Evolutionary conservation across 345 rosid species (phyloP).

Genomic region (Eucalyptus camaldulensis): DNA sequence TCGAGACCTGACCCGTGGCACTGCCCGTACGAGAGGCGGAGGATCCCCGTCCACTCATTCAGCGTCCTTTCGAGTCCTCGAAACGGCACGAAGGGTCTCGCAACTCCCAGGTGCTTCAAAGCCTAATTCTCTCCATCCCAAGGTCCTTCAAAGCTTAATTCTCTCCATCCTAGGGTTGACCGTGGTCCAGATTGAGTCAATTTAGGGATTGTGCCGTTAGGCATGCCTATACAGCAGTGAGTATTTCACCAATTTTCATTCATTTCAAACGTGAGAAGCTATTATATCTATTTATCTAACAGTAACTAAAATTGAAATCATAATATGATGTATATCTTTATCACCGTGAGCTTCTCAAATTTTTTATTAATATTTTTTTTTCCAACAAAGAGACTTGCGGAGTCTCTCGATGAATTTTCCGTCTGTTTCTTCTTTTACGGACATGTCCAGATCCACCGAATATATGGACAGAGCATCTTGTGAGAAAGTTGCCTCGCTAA

Average conservation of each 20-base stretch:
- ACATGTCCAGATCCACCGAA: no score
- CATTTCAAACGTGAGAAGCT: accelerated
- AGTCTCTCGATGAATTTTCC: no score
- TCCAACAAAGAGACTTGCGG: no score
- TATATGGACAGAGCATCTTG: not conserved
- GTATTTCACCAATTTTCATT: accelerated
- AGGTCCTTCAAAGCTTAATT: no score
- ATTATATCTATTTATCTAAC: accelerated
- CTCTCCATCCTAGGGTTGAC: no score
- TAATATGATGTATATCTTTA: accelerated
- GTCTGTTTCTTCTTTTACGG: no score
- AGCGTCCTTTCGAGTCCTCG: not conserved
- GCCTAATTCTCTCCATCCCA: no score
- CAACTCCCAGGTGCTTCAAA: no score
- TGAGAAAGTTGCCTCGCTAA: not conserved
- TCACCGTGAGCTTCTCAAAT: accelerated
- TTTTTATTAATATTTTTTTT: accelerated
- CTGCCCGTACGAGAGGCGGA: not conserved
- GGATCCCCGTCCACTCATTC: not conserved
- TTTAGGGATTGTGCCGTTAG: no score
- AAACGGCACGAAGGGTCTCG: no score
- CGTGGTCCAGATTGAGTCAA: no score
- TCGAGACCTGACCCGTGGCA: not conserved
- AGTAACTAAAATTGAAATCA: accelerated
- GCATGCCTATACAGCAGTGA: no score